Evolutionary conservation across 306 rosid genomes (phyloP).

Genomic region (Leucaena leucocephala): DNA sequence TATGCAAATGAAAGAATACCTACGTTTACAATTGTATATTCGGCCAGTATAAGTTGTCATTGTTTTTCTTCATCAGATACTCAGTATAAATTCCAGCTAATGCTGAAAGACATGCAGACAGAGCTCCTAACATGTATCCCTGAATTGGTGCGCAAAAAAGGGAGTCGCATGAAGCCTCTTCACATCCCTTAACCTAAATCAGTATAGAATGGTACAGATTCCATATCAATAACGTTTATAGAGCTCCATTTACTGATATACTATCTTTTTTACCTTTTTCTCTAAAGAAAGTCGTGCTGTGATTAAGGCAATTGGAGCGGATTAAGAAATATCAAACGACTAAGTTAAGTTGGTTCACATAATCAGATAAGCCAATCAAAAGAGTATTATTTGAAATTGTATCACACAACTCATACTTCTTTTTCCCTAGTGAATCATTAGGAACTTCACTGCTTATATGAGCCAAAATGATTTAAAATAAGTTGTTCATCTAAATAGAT

Average conservation of each 20-base stretch:
- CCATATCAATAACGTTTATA: slow-evolving; percentile 31
- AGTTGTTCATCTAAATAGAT: neutral
- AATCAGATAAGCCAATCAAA: no score
- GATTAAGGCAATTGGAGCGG: neutral
- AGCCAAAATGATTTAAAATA: neutral
- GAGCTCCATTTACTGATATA: slow-evolving; percentile 2
- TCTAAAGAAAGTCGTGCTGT: neutral
- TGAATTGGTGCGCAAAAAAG: slow-evolving; percentile 86
- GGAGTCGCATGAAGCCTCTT: slow-evolving; percentile 85
- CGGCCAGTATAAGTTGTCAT: slow-evolving; percentile 96
- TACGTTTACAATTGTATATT: slow-evolving; percentile 93
- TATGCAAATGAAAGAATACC: slow-evolving; percentile 51
- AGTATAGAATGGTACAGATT: slow-evolving; percentile 26
- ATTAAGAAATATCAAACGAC: no score
- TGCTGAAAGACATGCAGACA: slow-evolving; percentile 97
- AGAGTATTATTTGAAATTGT: no score
- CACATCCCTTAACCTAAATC: slow-evolving; percentile 82
- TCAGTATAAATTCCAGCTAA: slow-evolving; percentile 95
- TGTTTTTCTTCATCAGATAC: slow-evolving; percentile 96
- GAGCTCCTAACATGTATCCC: slow-evolving; percentile 82
- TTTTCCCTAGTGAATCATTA: no score
- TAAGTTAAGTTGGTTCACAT: no score
- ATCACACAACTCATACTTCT: no score
- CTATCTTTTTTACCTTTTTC: neutral
- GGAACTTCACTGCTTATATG: neutral